Evolutionary conservation across 371 early-diverging fungal genomes (phyloP).

Genomic region (Zopfochytrium polystomum): DNA sequence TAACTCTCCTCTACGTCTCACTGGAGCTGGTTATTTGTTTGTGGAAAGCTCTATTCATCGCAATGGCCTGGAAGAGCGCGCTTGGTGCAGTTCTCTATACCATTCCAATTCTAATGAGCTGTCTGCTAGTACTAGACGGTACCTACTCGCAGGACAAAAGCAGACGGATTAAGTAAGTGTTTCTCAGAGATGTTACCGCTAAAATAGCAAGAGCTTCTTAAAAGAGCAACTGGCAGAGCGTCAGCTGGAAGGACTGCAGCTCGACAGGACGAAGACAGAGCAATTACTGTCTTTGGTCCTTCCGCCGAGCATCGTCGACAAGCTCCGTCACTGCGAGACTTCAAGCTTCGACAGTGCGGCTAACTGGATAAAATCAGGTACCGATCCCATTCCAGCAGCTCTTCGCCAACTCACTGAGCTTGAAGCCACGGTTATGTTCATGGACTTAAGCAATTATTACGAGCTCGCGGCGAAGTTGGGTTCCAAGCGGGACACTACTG

Average conservation of each 20-base stretch:
- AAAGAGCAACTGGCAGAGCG: slow-evolving; percentile 33
- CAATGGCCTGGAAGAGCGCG: too few relatives aligned
- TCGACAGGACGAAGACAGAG: slow-evolving; percentile 38
- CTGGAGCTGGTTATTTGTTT: too few relatives aligned
- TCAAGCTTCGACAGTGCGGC: slow-evolving; percentile 38
- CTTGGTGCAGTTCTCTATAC: slow-evolving; percentile 7
- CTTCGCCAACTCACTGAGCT: too few relatives aligned
- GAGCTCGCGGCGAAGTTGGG: slow-evolving; percentile 32
- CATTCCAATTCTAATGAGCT: slow-evolving; percentile 15
- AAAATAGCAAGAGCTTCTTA: slow-evolving; percentile 35
- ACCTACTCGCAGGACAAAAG: slow-evolving; percentile 20
- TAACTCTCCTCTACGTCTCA: too few relatives aligned
- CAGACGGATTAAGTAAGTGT: slow-evolving; percentile 18
- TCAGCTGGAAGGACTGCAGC: slow-evolving; percentile 28
- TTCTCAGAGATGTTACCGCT: slow-evolving; percentile 30
- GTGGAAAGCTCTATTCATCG: too few relatives aligned
- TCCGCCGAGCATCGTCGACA: slow-evolving; percentile 34
- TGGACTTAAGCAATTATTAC: slow-evolving; percentile 43
- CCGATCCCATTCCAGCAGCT: too few relatives aligned
- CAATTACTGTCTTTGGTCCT: slow-evolving; percentile 42
- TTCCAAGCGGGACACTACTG: slow-evolving; percentile 28
- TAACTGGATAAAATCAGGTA: slow-evolving; percentile 28
- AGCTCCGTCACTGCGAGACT: slow-evolving; percentile 37
- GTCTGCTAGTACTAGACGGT: slow-evolving; percentile 6
- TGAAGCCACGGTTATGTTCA: slow-evolving; percentile 48